Conservation (phyloP, 495 filamentous ascomycete species). For the Mytilinidion resinicola region DNA sequence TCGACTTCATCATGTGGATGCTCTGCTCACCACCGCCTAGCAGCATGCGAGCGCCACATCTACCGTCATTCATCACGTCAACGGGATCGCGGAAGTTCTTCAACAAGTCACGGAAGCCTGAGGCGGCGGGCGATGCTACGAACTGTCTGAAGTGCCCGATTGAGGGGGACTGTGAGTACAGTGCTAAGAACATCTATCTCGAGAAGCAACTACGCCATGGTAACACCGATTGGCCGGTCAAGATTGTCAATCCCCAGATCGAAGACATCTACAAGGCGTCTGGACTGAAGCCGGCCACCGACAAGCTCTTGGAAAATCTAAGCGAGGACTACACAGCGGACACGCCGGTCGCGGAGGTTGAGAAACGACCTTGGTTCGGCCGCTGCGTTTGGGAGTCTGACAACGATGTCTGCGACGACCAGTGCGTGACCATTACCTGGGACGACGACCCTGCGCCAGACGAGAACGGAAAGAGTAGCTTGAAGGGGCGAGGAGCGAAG, state of each 20-base stretch:
- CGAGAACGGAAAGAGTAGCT: conserved; percentile 4
- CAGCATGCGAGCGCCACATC: conserved; percentile 49
- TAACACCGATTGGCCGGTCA: conserved; percentile 71
- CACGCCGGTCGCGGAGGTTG: conserved; percentile 49
- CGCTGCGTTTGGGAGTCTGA: conserved; percentile 89
- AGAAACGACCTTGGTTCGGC: conserved; percentile 73
- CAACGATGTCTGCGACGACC: conserved; percentile 89
- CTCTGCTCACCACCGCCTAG: conserved; percentile 57
- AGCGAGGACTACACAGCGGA: conserved; percentile 58
- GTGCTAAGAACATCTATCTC: conserved; percentile 71
- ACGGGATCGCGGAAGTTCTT: conserved; percentile 70
- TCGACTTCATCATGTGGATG: conserved; percentile 87
- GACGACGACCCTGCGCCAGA: conserved; percentile 51
- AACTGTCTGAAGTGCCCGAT: conserved; percentile 80
- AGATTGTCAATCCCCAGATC: conserved; percentile 84
- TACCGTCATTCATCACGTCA: conserved; percentile 66
- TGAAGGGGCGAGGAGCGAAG: conserved; percentile 58
- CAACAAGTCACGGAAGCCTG: conserved; percentile 64
- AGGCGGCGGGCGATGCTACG: conserved; percentile 64
- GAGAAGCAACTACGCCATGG: conserved; percentile 52
- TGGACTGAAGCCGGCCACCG: conserved; percentile 38
- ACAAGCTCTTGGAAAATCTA: conserved; percentile 48
- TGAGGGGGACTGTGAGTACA: conserved; percentile 71
- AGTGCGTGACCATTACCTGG: conserved; percentile 81
- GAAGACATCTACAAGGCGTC: conserved; percentile 53